A percentile compares a stretch with the other conserved stretches of the same genome.
Conservation (phyloP, 495 filamentous ascomycete genomes). For the Penicillium coffeae region DNA sequence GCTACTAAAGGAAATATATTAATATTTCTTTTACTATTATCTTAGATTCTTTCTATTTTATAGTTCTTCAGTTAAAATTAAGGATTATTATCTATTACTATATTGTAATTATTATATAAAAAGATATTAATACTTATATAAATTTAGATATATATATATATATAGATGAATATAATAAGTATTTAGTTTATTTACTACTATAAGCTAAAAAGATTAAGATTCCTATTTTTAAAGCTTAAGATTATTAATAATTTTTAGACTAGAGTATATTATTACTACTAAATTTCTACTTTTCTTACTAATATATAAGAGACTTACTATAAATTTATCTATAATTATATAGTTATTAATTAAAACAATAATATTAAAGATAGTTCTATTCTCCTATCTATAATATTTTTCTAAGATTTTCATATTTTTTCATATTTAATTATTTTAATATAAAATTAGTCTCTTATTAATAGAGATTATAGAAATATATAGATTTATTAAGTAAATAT, state of each 20-base stretch:
- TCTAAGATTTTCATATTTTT: neutral
- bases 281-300: neutral
- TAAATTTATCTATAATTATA: neutral
- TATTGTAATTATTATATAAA: neutral
- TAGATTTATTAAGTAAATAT: neutral
- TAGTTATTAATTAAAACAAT: neutral
- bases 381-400: neutral
- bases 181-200: neutral
- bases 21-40: neutral
- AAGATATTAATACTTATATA: neutral
- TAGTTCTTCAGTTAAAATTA: too few species aligned
- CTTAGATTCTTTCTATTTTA: too few species aligned
- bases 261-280: too few species aligned
- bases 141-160: neutral
- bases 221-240: too few species aligned
- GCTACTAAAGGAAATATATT: neutral
- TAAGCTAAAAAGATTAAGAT: too few species aligned
- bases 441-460: neutral
- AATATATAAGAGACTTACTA: neutral
- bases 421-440: neutral
- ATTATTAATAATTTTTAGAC: too few species aligned
- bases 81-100: too few species aligned
- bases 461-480: neutral
- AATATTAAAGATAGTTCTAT: neutral
- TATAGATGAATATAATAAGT: neutral